These are phyloP conservation scores for Trichoderma semiorbis DNA, from an alignment of 2,329 filamentous ascomycete species.

Conservation along the genomic window DNA sequence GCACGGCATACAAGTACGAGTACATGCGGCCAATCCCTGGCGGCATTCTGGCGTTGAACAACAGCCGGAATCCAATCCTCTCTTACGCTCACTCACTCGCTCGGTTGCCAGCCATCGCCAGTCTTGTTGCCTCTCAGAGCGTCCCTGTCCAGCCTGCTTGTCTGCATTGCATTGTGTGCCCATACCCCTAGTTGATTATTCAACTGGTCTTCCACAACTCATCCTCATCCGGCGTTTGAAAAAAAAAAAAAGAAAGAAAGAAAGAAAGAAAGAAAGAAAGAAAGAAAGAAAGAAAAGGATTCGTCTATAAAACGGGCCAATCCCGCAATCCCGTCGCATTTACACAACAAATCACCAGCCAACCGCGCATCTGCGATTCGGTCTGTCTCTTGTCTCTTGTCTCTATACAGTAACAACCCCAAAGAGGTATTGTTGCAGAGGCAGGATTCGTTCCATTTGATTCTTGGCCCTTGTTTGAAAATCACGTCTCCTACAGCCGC, in stretches of 20 bases:
- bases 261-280: background rate
- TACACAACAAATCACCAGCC: background rate
- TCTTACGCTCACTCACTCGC: background rate
- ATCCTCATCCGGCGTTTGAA: background rate
- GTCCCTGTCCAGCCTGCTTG: background rate
- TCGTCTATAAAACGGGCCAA: background rate
- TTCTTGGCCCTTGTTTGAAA: background rate
- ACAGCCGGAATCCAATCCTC: background rate
- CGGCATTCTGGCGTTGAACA: slow-evolving; percentile 9
- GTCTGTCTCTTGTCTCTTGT: background rate
- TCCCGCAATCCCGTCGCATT: background rate
- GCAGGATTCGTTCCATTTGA: background rate
- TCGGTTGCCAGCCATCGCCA: background rate
- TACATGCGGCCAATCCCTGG: background rate
- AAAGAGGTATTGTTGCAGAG: background rate
- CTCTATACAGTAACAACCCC: background rate
- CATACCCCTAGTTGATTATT: background rate
- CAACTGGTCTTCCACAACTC: background rate
- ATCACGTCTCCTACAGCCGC: background rate
- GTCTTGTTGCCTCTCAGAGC: background rate
- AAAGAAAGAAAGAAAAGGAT: background rate
- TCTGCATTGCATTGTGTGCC: background rate
- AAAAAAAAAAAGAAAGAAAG: background rate
- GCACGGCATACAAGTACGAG: background rate
- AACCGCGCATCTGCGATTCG: background rate